Evolutionary conservation across 352 stramenopile genomes (phyloP), one percentile per base, ranked within the genome.

Genomic region (Phytophthora hibernalis): DNA sequence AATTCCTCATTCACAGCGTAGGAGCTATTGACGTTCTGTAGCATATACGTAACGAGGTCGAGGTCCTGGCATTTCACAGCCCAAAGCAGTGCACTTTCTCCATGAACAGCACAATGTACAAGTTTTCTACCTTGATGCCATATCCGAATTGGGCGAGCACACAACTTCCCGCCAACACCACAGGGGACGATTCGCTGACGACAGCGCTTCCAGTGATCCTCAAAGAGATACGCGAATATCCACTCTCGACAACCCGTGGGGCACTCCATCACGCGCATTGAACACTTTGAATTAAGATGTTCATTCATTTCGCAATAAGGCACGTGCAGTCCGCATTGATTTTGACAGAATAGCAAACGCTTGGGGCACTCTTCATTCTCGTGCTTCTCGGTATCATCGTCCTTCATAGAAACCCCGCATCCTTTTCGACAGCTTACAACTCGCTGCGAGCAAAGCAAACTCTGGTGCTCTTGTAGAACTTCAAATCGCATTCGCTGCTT

Each of bases 11-110:
- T 77, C 2, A 92, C 60, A 9, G 74, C 72, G 5, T 62, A 47
- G 1, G 55, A 60, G 9, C 50, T 50, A 44, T 74, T 73, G 2
- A 92, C 59, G 16, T 62, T 80, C 30, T 87, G 72, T 7, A 93
- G 49, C 10, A 95, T 82, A 68, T 90, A 90, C 5, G 65, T 72
- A 16, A 80, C 75, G 18, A 93, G 65, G 21, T 93, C 85, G 2
- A 91, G 44, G 52, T 95, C 87, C 1, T 72, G 66, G 1, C 54
- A 67, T 64, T 91, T 92, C 12, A 95, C 28, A 11, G 87, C 84
- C 67, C 74, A 88, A 13, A 91, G 66, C 15, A 95, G 56, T 0
- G 73, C 82, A 8, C 53, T 90, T 58, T 89, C 80, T 0, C 62
- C 38, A 47, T 95, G 87, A 2, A 68, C 49, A n/a, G 66, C 60